Evolutionary conservation across 2,329 filamentous ascomycete genomes (phyloP), one percentile per base, ranked within the genome.

Genomic region (Diaporthe sp.): DNA sequence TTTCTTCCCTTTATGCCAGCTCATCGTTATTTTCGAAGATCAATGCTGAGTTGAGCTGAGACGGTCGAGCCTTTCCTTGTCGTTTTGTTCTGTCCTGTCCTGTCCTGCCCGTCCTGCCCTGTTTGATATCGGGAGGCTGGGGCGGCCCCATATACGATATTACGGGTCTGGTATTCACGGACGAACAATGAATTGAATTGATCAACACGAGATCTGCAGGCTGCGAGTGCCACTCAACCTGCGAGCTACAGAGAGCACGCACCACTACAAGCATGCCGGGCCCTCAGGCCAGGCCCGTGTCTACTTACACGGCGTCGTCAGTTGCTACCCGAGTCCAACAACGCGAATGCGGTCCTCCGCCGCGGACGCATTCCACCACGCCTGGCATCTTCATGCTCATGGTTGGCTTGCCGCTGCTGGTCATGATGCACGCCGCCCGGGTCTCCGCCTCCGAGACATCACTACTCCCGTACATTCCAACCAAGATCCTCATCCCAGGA

Each of bases 391-490:
- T 33, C 9, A 67, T 55, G 40, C 38, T 72, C 68, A 72, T 67
- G 68, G 61, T 60, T 70, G 33, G 60, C 50, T 22, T 71, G 40
- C 52, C 68, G 38, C 52, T 76, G 38, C 61, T 76, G 57, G 35
- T 60, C 60, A 70, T 66, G 66, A 75, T 66, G 75, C 58, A 58
- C 61, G 50, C 73, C 38, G 67, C 71, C 45, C 50, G 54, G 35
- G 72, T 52, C 73, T 64, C 71, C 57, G 73, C 79, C 50, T 76
- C 80, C 50, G 79, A 83, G 9, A 85, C 87, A 69, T 85, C 87
- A 78, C 82, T 82, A 66, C 88, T 95, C 70, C 95, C 95, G 35
- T 97, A 97, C 85, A 92, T 92, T 72, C 93, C 95, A 3, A 95
- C 95, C 0, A 91, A 90, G 40, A 88, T 97, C 70, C 89, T 96